phyloP scores from a whole-genome alignment of 2,329 filamentous ascomycete species.

The Neopestalotiopsis clavispora region DNA sequence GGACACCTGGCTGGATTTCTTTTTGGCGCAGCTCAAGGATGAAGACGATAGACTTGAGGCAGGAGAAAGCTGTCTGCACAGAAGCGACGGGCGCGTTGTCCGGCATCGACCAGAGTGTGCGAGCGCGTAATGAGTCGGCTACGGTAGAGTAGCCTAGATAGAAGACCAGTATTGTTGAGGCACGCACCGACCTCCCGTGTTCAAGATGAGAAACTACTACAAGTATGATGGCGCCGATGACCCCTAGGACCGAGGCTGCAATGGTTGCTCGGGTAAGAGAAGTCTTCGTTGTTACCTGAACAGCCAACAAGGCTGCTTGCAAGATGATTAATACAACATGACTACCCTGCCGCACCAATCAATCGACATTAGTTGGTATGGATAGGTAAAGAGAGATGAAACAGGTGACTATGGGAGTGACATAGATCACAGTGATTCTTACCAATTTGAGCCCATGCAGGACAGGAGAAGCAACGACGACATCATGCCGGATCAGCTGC shows the following conservation, averaged over 20 bases:
- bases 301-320: not conserved
- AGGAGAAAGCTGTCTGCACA: not conserved
- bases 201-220: slow-evolving; percentile 1
- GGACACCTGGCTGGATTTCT: not conserved
- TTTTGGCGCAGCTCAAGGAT: not conserved
- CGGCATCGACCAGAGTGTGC: slow-evolving; percentile 7
- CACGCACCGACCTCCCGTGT: not conserved
- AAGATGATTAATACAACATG: slow-evolving; percentile 1
- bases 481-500: not conserved
- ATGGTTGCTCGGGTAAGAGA: slow-evolving; percentile 7
- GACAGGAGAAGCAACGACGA: slow-evolving; percentile 5
- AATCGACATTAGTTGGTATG: too few relatives aligned
- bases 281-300: not conserved
- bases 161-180: not conserved
- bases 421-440: not conserved
- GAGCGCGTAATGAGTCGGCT: not conserved
- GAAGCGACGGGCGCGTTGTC: not conserved
- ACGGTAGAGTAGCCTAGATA: not conserved
- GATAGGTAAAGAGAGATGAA: too few relatives aligned
- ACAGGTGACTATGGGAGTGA: too few relatives aligned
- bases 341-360: not conserved
- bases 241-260: slow-evolving; percentile 2
- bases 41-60: slow-evolving; percentile 5
- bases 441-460: slow-evolving; percentile 11
- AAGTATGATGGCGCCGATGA: slow-evolving; percentile 8